These are phyloP conservation scores for Glaciozyma martinii DNA, from an alignment of 768 basidiomycete genomes.

Conservation along the genomic window DNA sequence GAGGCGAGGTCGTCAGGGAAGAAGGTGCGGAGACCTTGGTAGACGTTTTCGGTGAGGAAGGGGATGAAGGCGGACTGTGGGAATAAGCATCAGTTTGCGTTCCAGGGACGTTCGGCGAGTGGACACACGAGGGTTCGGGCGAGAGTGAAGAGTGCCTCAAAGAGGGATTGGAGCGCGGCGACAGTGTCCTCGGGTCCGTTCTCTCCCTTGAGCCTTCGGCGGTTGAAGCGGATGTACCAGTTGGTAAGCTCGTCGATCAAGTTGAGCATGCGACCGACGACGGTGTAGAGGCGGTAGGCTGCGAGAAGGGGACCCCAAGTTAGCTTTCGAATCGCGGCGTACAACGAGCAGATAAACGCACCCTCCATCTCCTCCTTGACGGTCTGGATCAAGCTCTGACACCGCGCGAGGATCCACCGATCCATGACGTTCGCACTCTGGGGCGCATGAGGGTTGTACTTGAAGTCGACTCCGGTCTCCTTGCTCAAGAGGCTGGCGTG, in stretches of 20 bases:
- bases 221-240: slow-evolving; percentile 99
- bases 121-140: slow-evolving; percentile 80
- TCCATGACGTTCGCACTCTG: slow-evolving; percentile 93
- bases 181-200: slow-evolving; percentile 79
- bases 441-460: slow-evolving; percentile 76
- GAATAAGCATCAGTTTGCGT: slow-evolving; percentile 64
- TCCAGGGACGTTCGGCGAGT: slow-evolving; percentile 6
- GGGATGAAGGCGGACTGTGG: slow-evolving; percentile 99
- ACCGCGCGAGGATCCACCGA: slow-evolving; percentile 94
- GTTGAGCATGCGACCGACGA: slow-evolving; percentile 86
- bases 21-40: slow-evolving; percentile 77
- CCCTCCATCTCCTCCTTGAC: slow-evolving; percentile 91
- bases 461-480: slow-evolving; percentile 62
- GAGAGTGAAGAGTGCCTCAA: slow-evolving; percentile 87
- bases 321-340: neutral
- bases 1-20: slow-evolving; percentile 61
- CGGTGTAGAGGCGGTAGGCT: slow-evolving; percentile 89
- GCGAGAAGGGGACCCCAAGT: neutral
- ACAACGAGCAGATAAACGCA: slow-evolving; percentile 30
- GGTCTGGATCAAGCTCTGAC: slow-evolving; percentile 86
- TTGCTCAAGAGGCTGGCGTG: slow-evolving; percentile 82
- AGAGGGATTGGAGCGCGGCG: slow-evolving; percentile 84
- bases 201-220: slow-evolving; percentile 88
- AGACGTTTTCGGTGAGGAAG: slow-evolving; percentile 92
- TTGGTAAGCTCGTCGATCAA: slow-evolving; percentile 95